Evolutionary conservation across 192 early-diverging fungal genomes (phyloP).

Genomic region (Backusella australiensis): DNA sequence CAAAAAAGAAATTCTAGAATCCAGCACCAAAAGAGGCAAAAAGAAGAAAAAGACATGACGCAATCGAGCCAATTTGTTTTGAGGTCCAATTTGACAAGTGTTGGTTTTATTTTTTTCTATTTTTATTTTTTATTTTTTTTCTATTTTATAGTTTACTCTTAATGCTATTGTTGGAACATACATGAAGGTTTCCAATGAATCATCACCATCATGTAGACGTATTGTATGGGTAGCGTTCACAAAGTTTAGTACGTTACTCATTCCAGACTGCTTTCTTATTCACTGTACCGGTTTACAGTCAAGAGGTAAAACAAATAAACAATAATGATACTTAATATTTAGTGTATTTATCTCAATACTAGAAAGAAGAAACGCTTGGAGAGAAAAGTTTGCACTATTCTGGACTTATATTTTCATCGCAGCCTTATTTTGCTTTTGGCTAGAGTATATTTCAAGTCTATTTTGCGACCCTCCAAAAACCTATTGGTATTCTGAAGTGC

Average conservation of each 20-base stretch:
- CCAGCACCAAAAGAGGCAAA: not conserved
- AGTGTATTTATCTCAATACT: not conserved
- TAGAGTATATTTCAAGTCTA: constrained; percentile 31
- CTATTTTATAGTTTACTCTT: not conserved
- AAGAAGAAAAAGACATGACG: not conserved
- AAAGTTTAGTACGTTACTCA: constrained; percentile 12
- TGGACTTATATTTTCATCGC: constrained; percentile 13
- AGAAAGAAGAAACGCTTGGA: constrained; percentile 29
- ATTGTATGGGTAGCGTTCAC: constrained; percentile 15
- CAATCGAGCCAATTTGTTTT: not conserved
- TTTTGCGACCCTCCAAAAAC: constrained; percentile 36
- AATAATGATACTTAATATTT: no score
- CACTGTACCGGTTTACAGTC: not conserved
- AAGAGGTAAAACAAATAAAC: not conserved
- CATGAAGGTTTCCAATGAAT: constrained; percentile 9
- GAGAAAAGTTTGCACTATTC: constrained; percentile 35
- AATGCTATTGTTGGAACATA: constrained; percentile 10
- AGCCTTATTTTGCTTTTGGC: constrained; percentile 30
- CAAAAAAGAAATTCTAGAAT: not conserved
- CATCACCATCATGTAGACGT: constrained; percentile 10
- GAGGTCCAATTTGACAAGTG: not conserved
- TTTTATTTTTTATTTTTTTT: not conserved
- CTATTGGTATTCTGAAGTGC: constrained; percentile 11
- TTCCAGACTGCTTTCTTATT: constrained; percentile 5
- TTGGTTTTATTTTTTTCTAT: not conserved